Conservation (phyloP, 305 asterid species). For the Striga hermonthica region DNA sequence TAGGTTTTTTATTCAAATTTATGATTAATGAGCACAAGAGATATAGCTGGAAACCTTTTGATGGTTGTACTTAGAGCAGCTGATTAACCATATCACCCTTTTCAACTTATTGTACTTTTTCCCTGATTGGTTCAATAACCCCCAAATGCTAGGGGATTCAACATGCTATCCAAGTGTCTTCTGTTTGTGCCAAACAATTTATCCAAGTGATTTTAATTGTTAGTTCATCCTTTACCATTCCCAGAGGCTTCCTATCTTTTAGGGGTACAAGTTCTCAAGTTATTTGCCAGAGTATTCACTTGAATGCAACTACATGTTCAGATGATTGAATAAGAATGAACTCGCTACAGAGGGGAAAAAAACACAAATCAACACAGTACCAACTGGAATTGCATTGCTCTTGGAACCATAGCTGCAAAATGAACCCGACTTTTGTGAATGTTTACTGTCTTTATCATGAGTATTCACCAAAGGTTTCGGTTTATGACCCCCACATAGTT, state of each 20-base stretch:
- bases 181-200: slow-evolving; percentile 61
- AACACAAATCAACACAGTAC: slow-evolving; percentile 27
- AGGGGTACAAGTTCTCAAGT: slow-evolving; percentile 23
- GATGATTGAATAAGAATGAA: slow-evolving; percentile 17
- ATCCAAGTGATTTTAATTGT: slow-evolving; percentile 70
- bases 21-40: slow-evolving; percentile 25
- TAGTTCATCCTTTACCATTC: slow-evolving; percentile 37
- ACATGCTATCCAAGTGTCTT: slow-evolving; percentile 60
- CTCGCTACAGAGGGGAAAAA: slow-evolving; percentile 16
- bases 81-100: slow-evolving; percentile 32
- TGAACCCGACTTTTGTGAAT: slow-evolving; percentile 34
- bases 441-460: slow-evolving; percentile 37
- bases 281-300: slow-evolving; percentile 27
- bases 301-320: slow-evolving; percentile 25
- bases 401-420: slow-evolving; percentile 34
- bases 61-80: slow-evolving; percentile 29
- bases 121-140: slow-evolving; percentile 48
- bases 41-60: slow-evolving; percentile 36
- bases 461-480: slow-evolving; percentile 33
- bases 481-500: slow-evolving; percentile 50
- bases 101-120: slow-evolving; percentile 31
- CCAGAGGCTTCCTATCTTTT: slow-evolving; percentile 52
- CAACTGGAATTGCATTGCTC: slow-evolving; percentile 35
- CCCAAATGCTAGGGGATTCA: slow-evolving; percentile 50
- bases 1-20: slow-evolving; percentile 26